These are phyloP conservation scores for Saposhnikovia divaricata DNA, from an alignment of 129 eudicot genomes.

Conservation along the genomic window DNA sequence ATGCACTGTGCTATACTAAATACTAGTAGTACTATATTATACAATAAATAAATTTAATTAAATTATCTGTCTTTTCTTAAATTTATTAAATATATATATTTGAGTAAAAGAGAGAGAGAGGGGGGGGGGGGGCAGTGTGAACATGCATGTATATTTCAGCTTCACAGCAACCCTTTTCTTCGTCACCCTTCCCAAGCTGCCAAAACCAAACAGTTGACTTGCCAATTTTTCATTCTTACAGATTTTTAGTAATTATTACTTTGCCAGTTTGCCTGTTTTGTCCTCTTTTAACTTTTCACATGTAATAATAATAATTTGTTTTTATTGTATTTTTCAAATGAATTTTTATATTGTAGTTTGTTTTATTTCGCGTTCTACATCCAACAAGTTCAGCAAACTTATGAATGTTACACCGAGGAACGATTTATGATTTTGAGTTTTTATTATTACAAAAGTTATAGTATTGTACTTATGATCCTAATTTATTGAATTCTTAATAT, in stretches of 20 bases:
- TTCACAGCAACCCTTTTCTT: neutral
- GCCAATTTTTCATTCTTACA: neutral
- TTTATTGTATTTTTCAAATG: too few relatives aligned
- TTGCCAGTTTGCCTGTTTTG: neutral
- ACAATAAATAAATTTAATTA: too few relatives aligned
- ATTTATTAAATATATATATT: neutral
- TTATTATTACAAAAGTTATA: too few relatives aligned
- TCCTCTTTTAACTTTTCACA: neutral
- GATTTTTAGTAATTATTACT: too few relatives aligned
- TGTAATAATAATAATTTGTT: neutral
- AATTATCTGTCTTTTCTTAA: neutral
- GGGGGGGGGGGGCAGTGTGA: neutral
- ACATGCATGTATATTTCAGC: conserved; percentile 10
- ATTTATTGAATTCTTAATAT: too few relatives aligned
- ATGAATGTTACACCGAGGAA: too few relatives aligned
- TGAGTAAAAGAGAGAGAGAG: neutral
- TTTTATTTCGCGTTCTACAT: too few relatives aligned
- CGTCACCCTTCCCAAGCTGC: neutral
- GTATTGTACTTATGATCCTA: too few relatives aligned
- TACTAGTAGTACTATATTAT: too few relatives aligned
- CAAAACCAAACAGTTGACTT: conserved; percentile 3
- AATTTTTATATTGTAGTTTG: too few relatives aligned
- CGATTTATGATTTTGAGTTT: too few relatives aligned
- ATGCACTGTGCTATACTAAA: neutral
- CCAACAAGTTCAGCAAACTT: too few relatives aligned